A percentile compares a stretch with the other conserved stretches of the same genome.
phyloP scores from a whole-genome alignment of 2,329 filamentous ascomycete species.

The Exophiala phaeomuriformis region DNA sequence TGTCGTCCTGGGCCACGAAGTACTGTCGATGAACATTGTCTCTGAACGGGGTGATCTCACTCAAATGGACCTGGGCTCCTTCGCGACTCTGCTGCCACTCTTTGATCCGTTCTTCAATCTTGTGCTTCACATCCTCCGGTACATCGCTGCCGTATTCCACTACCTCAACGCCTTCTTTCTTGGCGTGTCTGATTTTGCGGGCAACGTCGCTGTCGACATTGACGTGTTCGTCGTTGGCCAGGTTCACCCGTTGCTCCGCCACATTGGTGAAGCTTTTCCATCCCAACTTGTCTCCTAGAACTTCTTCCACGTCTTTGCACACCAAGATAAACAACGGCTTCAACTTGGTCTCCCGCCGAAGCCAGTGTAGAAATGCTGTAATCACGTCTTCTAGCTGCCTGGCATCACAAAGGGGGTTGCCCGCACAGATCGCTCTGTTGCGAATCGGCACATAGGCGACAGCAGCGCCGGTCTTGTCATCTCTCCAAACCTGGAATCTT shows the following conservation, averaged over 20 bases:
- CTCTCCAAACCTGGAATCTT: constrained; percentile 80
- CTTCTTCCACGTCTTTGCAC: constrained; percentile 66
- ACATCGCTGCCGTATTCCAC: constrained; percentile 59
- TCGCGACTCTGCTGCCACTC: constrained; percentile 76
- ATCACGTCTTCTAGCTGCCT: constrained; percentile 69
- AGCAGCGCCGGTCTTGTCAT: constrained; percentile 69
- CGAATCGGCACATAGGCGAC: constrained; percentile 72
- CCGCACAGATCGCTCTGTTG: constrained; percentile 75
- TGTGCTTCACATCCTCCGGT: constrained; percentile 58
- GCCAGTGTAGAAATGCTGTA: constrained; percentile 64
- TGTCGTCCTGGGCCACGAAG: constrained; percentile 67
- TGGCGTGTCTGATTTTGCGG: constrained; percentile 70
- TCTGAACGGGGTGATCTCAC: constrained; percentile 82
- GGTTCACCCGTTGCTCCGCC: constrained; percentile 80
- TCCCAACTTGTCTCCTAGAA: constrained; percentile 69
- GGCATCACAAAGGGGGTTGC: constrained; percentile 76
- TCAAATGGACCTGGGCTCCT: constrained; percentile 81
- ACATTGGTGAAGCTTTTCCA: constrained; percentile 87
- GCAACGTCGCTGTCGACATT: constrained; percentile 58
- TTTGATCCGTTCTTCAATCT: constrained; percentile 64
- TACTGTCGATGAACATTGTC: constrained; percentile 78
- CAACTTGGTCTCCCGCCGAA: constrained; percentile 62
- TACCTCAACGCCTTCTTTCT: constrained; percentile 77
- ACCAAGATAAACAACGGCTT: constrained; percentile 86
- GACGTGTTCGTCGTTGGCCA: constrained; percentile 59